Evolutionary conservation across 2,329 filamentous ascomycete genomes (phyloP).

Genomic region (Apiospora saccharicola): DNA sequence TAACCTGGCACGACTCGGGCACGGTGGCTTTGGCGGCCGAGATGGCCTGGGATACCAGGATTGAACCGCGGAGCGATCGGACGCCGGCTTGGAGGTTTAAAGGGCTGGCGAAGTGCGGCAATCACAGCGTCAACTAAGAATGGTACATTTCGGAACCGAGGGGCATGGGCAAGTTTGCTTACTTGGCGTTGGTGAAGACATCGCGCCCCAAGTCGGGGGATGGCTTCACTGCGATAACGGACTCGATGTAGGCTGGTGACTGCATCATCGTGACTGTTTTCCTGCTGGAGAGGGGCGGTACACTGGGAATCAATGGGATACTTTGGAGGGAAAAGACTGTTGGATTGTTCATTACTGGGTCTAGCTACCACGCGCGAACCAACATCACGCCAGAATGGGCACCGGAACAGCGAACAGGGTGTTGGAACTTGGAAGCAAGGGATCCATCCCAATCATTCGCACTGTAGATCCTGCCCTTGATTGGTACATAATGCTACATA

Average conservation of each 20-base stretch:
- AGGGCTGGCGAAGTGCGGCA: neutral
- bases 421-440: no score
- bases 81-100: neutral
- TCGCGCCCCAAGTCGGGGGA: neutral
- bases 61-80: slow-evolving; percentile 24
- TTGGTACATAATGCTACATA: neutral
- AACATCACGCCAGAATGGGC: neutral
- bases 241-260: neutral
- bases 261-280: neutral
- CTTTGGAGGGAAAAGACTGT: neutral
- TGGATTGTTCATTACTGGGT: neutral
- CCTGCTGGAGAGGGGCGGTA: no score
- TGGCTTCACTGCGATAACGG: neutral
- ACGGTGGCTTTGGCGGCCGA: slow-evolving; percentile 24
- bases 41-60: slow-evolving; percentile 24
- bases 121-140: neutral
- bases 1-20: slow-evolving; percentile 4
- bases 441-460: no score
- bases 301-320: no score
- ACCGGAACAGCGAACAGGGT: neutral
- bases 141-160: neutral
- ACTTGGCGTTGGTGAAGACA: neutral
- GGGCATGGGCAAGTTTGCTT: neutral
- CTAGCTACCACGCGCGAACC: neutral
- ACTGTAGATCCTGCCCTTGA: neutral